A percentile compares a stretch with the other conserved stretches of the same genome.
These are phyloP conservation scores for Colletotrichum sp. DNA, from an alignment of 2,329 filamentous ascomycete species.

Conservation along the genomic window DNA sequence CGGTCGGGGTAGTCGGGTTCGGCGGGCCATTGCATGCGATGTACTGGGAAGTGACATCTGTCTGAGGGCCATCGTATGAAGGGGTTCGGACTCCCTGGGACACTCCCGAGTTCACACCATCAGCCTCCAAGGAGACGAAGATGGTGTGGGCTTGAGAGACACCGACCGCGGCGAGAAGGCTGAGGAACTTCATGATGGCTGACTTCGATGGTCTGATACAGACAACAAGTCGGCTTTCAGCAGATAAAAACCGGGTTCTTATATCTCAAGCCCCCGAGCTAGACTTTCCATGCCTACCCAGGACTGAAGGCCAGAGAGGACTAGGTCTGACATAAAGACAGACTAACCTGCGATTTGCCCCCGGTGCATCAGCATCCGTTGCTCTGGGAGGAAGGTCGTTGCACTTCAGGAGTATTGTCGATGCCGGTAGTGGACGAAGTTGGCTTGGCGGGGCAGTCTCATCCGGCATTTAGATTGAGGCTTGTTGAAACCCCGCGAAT, in stretches of 20 bases:
- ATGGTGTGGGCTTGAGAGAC: constrained; percentile 44
- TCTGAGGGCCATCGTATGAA: constrained; percentile 48
- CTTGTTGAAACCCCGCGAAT: neutral
- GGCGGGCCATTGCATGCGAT: constrained; percentile 58
- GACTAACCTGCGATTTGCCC: neutral
- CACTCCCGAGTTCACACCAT: constrained; percentile 47
- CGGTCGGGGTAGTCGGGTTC: constrained; percentile 51
- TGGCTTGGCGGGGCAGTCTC: neutral
- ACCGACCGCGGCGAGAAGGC: constrained; percentile 29
- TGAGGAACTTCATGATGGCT: constrained; percentile 23
- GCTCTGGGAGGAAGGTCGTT: neutral
- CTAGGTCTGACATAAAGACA: neutral
- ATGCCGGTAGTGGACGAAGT: neutral
- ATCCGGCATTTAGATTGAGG: constrained; percentile 8
- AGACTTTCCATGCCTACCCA: neutral
- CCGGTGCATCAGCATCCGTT: neutral
- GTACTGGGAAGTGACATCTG: constrained; percentile 51
- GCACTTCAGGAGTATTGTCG: neutral
- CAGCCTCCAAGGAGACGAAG: constrained; percentile 50
- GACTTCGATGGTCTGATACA: neutral
- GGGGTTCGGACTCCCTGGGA: constrained; percentile 57
- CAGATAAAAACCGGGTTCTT: neutral
- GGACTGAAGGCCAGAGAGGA: neutral
- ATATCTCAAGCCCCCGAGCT: neutral
- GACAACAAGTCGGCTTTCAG: neutral